Evolutionary conservation across 139 green algal genomes (phyloP).

Genomic region (Coccomyxa sp.): DNA sequence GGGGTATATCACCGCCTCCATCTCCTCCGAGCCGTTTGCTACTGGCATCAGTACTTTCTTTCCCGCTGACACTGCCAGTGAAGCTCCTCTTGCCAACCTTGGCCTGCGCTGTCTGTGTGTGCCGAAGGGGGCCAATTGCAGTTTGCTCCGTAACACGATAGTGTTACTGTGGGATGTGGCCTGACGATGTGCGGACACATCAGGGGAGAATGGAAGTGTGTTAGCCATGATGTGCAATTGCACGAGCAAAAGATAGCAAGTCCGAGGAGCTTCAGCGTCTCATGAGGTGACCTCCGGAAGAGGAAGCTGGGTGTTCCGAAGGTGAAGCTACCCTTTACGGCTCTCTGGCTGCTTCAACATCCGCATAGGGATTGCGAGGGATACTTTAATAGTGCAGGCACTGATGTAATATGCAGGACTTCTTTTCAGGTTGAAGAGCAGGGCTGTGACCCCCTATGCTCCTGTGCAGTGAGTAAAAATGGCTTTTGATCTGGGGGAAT

Average conservation of each 20-base stretch:
- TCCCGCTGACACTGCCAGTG: not conserved
- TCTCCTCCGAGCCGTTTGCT: constrained; percentile 83
- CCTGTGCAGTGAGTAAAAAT: no score
- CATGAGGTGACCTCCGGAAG: no score
- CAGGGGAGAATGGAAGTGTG: no score
- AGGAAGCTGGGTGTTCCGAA: no score
- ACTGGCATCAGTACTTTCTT: constrained; percentile 81
- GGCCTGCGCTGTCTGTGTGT: not conserved
- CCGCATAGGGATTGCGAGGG: not conserved
- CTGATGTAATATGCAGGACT: not conserved
- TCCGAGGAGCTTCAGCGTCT: no score
- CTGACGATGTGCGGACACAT: not conserved
- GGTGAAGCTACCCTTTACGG: no score
- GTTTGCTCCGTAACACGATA: not conserved
- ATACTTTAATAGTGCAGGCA: not conserved
- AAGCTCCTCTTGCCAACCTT: not conserved
- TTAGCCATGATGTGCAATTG: no score
- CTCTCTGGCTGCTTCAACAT: no score
- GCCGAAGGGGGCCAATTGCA: not conserved
- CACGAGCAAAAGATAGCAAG: no score
- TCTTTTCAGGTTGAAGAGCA: not conserved
- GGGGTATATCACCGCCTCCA: constrained; percentile 54
- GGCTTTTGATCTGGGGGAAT: not conserved
- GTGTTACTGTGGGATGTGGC: not conserved
- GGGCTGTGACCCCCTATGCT: no score